Percentiles rank a stretch among this genome's conserved stretches.
phyloP scores from a whole-genome alignment of 768 basidiomycete genomes.

The Ramaria sp. region DNA sequence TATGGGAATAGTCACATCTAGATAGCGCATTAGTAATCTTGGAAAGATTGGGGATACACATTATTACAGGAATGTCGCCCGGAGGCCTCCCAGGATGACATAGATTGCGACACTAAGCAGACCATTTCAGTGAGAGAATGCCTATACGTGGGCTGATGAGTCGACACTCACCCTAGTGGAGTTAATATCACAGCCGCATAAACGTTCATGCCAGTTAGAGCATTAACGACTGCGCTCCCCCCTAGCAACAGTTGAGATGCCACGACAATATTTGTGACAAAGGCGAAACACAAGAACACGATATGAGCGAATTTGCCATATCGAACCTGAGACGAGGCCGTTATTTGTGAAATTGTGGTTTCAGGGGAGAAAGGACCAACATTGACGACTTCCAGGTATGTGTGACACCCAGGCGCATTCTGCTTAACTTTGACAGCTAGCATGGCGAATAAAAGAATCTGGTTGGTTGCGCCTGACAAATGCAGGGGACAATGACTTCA shows the following conservation, averaged over 20 bases:
- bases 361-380: constrained; percentile 9
- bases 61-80: constrained; percentile 23
- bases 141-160: background rate
- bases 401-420: constrained; percentile 23
- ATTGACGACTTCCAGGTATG: constrained; percentile 22
- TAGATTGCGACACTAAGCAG: constrained; percentile 23
- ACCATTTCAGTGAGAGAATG: background rate
- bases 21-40: constrained; percentile 2
- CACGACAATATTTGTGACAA: constrained; percentile 22
- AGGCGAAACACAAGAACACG: constrained; percentile 19
- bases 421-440: constrained; percentile 25
- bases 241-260: constrained; percentile 27
- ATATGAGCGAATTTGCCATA: constrained; percentile 18
- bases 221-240: constrained; percentile 26
- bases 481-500: background rate
- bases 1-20: constrained; percentile 23
- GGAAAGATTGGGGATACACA: background rate
- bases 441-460: constrained; percentile 22
- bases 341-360: background rate
- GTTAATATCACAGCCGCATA: constrained; percentile 29
- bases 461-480: constrained; percentile 17
- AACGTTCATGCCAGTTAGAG: constrained; percentile 29
- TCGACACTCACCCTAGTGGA: constrained; percentile 19
- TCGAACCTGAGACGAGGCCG: constrained; percentile 15
- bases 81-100: constrained; percentile 24